phyloP scores from a whole-genome alignment of 257 asterid genomes.

The Knoxia roxburghii region DNA sequence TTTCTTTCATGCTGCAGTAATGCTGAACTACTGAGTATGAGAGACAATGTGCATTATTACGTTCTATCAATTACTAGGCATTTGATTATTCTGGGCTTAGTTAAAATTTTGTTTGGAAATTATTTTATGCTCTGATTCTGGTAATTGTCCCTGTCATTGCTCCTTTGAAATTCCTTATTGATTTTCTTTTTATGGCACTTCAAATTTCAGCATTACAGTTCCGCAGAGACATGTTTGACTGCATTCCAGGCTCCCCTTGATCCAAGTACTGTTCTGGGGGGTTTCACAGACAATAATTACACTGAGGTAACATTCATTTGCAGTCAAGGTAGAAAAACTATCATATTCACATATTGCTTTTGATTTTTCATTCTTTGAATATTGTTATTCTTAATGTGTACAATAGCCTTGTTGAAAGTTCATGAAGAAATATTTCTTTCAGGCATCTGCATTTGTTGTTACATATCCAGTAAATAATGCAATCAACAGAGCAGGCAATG shows the following conservation, averaged over 20 bases:
- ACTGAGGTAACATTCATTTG: slow-evolving; percentile 51
- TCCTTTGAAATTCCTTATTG: neutral
- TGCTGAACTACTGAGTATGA: neutral
- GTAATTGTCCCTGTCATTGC: neutral
- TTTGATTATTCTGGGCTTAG: neutral
- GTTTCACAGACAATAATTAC: slow-evolving; percentile 77
- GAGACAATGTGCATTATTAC: neutral
- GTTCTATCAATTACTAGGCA: neutral
- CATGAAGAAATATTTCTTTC: slow-evolving; percentile 24
- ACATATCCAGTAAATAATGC: slow-evolving; percentile 96
- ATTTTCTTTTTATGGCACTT: slow-evolving; percentile 3
- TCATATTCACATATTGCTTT: neutral
- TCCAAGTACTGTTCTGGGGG: slow-evolving; percentile 95
- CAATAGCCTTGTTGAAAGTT: neutral
- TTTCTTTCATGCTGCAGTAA: neutral
- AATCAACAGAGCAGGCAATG: slow-evolving; percentile 64
- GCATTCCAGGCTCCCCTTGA: slow-evolving; percentile 98
- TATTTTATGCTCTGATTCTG: neutral
- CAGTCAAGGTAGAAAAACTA: slow-evolving; percentile 7
- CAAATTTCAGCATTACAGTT: slow-evolving; percentile 67
- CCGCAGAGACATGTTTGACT: slow-evolving; percentile 80
- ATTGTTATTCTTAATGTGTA: neutral
- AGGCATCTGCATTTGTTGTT: slow-evolving; percentile 93
- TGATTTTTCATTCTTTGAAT: neutral
- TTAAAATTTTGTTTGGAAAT: neutral